Percentiles rank a stretch among this genome's conserved stretches.
Conservation (phyloP, 768 basidiomycete genomes). For the Kwoniella sp. region DNA sequence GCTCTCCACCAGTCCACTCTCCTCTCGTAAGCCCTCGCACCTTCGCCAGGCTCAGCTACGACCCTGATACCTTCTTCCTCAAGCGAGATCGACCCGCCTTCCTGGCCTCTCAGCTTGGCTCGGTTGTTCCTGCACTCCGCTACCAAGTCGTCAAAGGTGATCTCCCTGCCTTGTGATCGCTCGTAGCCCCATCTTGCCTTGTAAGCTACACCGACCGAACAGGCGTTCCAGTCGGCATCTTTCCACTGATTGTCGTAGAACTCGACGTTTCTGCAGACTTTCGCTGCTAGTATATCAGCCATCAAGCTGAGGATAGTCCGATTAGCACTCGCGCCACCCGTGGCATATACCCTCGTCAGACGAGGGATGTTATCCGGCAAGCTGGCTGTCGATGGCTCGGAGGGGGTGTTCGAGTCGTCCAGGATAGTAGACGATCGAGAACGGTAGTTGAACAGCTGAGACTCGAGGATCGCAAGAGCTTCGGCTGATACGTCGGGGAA, state of each 20-base stretch:
- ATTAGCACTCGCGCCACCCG: constrained; percentile 78
- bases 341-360: constrained; percentile 71
- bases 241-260: constrained; percentile 32
- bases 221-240: constrained; percentile 47
- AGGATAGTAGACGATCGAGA: constrained; percentile 69
- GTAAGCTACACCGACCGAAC: constrained; percentile 48
- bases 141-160: constrained; percentile 43
- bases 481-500: constrained; percentile 57
- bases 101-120: constrained; percentile 11
- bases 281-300: constrained; percentile 77
- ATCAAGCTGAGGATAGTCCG: constrained; percentile 71
- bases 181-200: constrained; percentile 52
- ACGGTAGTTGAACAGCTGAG: constrained; percentile 79
- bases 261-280: constrained; percentile 62
- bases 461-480: constrained; percentile 75
- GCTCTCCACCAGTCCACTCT: constrained; percentile 45
- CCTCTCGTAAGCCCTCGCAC: constrained; percentile 39
- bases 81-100: constrained; percentile 2
- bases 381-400: constrained; percentile 21
- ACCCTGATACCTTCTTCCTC: constrained; percentile 43
- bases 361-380: constrained; percentile 13
- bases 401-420: constrained; percentile 21
- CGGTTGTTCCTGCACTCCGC: constrained; percentile 32
- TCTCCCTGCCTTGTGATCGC: constrained; percentile 28
- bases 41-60: constrained; percentile 33